Conservation (phyloP, 2,329 filamentous ascomycete genomes). For the Monascus ruber region DNA sequence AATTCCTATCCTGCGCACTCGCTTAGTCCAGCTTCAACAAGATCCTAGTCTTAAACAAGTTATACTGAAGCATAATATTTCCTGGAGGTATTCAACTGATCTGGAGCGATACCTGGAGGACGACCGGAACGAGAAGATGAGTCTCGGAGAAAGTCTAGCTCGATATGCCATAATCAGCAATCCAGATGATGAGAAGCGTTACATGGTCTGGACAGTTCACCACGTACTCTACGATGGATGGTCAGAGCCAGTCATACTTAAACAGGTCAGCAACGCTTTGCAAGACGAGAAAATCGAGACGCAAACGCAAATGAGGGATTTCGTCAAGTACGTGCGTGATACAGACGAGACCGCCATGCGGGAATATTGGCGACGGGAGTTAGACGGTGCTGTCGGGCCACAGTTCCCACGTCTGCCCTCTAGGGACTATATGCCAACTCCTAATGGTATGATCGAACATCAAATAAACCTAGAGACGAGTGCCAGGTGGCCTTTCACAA, state of each 20-base stretch:
- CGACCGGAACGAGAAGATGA: constrained; percentile 18
- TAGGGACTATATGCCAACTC: constrained; percentile 34
- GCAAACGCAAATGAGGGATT: too few species aligned
- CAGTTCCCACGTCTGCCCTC: constrained; percentile 42
- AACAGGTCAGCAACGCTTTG: constrained; percentile 20
- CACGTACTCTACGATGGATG: constrained; percentile 44
- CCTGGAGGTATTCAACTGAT: constrained; percentile 18
- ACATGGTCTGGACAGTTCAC: constrained; percentile 41
- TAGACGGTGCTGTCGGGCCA: constrained; percentile 35
- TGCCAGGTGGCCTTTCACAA: constrained; percentile 24
- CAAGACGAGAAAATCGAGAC: too few species aligned
- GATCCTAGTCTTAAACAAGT: constrained; percentile 25
- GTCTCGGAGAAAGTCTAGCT: constrained; percentile 24
- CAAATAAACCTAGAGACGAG: constrained; percentile 20
- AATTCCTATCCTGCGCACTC: too few species aligned
- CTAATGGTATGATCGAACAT: constrained; percentile 35
- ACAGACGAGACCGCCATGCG: too few species aligned
- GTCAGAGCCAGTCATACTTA: constrained; percentile 28
- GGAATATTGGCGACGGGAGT: constrained; percentile 38
- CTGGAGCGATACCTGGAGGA: constrained; percentile 15
- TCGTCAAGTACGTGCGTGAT: too few species aligned
- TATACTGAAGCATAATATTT: constrained; percentile 19
- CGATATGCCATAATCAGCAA: constrained; percentile 23
- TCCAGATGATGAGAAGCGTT: constrained; percentile 12
- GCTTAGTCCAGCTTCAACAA: too few species aligned